A percentile compares a stretch with the other conserved stretches of the same genome.
Evolutionary conservation across 768 basidiomycete genomes (phyloP).

Genomic region (Podaxis pistillaris): DNA sequence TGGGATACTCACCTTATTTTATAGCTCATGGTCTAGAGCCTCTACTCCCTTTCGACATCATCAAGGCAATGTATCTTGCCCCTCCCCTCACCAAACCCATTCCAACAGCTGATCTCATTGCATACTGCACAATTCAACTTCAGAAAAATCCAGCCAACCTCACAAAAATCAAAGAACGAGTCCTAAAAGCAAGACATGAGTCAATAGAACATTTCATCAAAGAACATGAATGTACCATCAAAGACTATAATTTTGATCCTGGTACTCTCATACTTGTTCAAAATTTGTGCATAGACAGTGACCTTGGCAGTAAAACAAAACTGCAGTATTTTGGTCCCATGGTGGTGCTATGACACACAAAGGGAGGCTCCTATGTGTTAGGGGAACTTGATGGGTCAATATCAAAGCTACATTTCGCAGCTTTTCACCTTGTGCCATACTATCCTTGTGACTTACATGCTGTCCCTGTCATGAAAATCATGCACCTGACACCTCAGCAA

Average conservation of each 20-base stretch:
- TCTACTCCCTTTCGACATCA: too few species aligned
- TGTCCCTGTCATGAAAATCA: slow-evolving; percentile 4
- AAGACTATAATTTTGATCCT: slow-evolving; percentile 17
- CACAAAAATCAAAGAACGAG: too few species aligned
- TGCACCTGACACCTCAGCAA: too few species aligned
- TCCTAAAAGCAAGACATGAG: too few species aligned
- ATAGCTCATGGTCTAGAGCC: too few species aligned
- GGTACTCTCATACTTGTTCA: slow-evolving; percentile 31
- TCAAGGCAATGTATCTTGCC: too few species aligned
- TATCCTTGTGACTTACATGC: not conserved
- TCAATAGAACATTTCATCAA: slow-evolving; percentile 25
- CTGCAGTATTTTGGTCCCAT: slow-evolving; percentile 33
- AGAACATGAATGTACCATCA: slow-evolving; percentile 15
- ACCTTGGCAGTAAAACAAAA: slow-evolving; percentile 25
- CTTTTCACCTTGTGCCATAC: slow-evolving; percentile 22
- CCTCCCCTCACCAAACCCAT: too few species aligned
- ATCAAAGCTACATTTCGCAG: slow-evolving; percentile 19
- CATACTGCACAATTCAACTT: too few species aligned
- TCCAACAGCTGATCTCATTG: too few species aligned
- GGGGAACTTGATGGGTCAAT: slow-evolving; percentile 30
- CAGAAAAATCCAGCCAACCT: too few species aligned
- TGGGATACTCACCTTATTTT: too few species aligned
- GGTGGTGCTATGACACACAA: slow-evolving; percentile 27
- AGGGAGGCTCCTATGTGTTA: slow-evolving; percentile 29
- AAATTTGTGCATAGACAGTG: slow-evolving; percentile 28